Conservation (phyloP, 2,329 filamentous ascomycete genomes). For the Aspergillus hortae region DNA sequence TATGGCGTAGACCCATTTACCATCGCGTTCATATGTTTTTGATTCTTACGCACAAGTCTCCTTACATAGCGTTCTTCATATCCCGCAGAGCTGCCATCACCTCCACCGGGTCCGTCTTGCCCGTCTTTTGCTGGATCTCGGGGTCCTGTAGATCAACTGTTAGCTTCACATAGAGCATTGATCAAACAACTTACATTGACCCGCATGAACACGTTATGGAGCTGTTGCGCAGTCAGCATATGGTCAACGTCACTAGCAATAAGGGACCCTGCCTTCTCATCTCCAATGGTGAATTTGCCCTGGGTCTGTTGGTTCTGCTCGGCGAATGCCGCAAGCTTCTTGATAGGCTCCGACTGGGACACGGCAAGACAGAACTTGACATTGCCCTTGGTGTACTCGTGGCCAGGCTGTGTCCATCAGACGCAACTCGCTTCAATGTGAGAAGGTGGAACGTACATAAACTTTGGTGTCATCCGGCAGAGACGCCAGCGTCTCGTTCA, state of each 20-base stretch:
- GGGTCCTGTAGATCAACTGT: slow-evolving; percentile 59
- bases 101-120: slow-evolving; percentile 72
- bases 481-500: slow-evolving; percentile 78
- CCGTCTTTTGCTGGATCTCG: slow-evolving; percentile 76
- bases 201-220: slow-evolving; percentile 97
- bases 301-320: slow-evolving; percentile 82
- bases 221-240: slow-evolving; percentile 43
- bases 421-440: neutral
- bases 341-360: slow-evolving; percentile 68
- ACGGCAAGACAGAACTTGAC: slow-evolving; percentile 82
- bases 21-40: slow-evolving; percentile 1
- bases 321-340: slow-evolving; percentile 73
- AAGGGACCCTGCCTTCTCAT: slow-evolving; percentile 72
- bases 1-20: neutral
- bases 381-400: slow-evolving; percentile 98
- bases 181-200: slow-evolving; percentile 59
- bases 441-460: slow-evolving; percentile 59
- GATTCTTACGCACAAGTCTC: neutral
- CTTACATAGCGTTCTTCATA: slow-evolving; percentile 65
- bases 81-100: slow-evolving; percentile 84
- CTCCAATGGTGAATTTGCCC: slow-evolving; percentile 92
- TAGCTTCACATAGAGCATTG: slow-evolving; percentile 4
- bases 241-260: neutral
- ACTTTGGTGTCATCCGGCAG: slow-evolving; percentile 89
- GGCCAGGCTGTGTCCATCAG: slow-evolving; percentile 64